Percentiles rank a stretch among this genome's conserved stretches.
Evolutionary conservation across 2,329 filamentous ascomycete genomes (phyloP).

Genomic region (Xylaria sp.): DNA sequence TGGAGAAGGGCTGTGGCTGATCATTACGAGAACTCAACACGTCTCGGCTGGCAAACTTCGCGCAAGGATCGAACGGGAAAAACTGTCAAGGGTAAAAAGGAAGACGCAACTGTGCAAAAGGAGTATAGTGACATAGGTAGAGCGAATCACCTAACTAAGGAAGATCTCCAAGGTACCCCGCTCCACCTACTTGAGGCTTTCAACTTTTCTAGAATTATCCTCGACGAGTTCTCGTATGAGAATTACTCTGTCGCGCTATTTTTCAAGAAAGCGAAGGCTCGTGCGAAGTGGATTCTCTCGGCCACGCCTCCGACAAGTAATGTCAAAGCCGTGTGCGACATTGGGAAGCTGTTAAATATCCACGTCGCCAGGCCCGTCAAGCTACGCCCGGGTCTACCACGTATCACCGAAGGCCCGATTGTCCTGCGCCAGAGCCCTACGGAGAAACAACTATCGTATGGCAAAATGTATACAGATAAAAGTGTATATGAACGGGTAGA

Average conservation of each 20-base stretch:
- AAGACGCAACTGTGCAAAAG: not conserved
- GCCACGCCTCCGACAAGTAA: conserved; percentile 48
- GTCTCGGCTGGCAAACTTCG: conserved; percentile 12
- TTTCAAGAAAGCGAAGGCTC: conserved; percentile 40
- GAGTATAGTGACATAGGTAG: conserved; percentile 9
- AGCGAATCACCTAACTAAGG: not conserved
- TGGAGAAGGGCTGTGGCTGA: conserved; percentile 15
- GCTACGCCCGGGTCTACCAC: conserved; percentile 42
- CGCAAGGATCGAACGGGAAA: not conserved
- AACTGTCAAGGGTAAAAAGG: not conserved
- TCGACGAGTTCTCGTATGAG: conserved; percentile 52
- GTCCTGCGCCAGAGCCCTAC: conserved; percentile 38
- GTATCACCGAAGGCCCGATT: conserved; percentile 43
- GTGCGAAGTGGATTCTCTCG: conserved; percentile 51
- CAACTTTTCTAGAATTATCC: conserved; percentile 47
- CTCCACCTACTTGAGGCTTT: conserved; percentile 44
- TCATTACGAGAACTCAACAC: conserved; percentile 19
- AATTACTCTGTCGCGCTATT: conserved; percentile 42
- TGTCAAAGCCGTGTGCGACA: conserved; percentile 45
- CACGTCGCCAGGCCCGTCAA: conserved; percentile 47
- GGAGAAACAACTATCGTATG: conserved; percentile 43
- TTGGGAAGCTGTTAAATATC: conserved; percentile 44
- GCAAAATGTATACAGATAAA: conserved; percentile 43
- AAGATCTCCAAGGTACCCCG: conserved; percentile 20
- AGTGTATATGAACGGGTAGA: conserved; percentile 44